phyloP scores from a whole-genome alignment of 441 rosid species.

The Jatropha multifida region DNA sequence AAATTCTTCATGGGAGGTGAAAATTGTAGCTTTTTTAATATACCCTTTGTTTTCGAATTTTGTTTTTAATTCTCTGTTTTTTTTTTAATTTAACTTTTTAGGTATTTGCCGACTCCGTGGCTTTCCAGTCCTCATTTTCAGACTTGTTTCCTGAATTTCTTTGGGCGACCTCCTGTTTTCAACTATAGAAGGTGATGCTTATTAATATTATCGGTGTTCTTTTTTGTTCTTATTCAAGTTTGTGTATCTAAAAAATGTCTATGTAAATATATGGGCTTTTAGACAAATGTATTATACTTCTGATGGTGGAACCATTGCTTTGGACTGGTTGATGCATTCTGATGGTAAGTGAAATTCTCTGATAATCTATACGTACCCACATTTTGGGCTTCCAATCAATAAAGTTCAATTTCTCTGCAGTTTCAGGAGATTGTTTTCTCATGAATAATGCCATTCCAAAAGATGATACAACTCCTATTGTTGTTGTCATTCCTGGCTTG shows the following conservation, averaged over 20 bases:
- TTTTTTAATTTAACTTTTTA: slow-evolving; percentile 16
- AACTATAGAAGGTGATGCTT: slow-evolving; percentile 56
- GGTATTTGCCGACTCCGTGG: slow-evolving; percentile 83
- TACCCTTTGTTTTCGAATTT: not conserved
- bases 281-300: slow-evolving; percentile 62
- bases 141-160: slow-evolving; percentile 61
- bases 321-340: slow-evolving; percentile 72
- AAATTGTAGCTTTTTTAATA: not conserved
- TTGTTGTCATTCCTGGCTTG: slow-evolving; percentile 74
- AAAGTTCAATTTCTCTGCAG: slow-evolving; percentile 32
- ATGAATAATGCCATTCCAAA: slow-evolving; percentile 33
- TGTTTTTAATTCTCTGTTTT: not conserved
- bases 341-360: slow-evolving; percentile 41
- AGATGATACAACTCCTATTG: slow-evolving; percentile 64
- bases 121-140: slow-evolving; percentile 84
- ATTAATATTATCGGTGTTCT: not conserved
- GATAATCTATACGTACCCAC: not conserved
- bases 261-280: slow-evolving; percentile 19
- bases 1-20: slow-evolving; percentile 68
- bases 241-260: not conserved
- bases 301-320: slow-evolving; percentile 88
- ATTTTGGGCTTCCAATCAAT: slow-evolving; percentile 6
- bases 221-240: not conserved
- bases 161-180: slow-evolving; percentile 72
- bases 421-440: slow-evolving; percentile 29